Percentiles rank a stretch among this genome's conserved stretches.
Conservation (phyloP, 441 rosid species). For the Pelargonium australe region DNA sequence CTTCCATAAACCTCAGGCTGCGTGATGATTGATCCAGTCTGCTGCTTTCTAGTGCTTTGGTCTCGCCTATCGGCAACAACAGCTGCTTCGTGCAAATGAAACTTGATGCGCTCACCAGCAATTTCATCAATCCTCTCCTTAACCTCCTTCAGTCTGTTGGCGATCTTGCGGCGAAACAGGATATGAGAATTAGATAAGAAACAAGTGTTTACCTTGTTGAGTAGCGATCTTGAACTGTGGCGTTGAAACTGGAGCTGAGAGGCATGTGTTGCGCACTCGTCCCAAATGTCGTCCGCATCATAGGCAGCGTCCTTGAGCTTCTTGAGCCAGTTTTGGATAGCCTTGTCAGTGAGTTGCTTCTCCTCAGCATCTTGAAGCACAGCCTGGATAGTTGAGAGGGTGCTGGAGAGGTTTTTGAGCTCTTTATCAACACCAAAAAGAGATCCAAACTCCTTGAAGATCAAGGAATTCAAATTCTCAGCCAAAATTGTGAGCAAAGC, state of each 20-base stretch:
- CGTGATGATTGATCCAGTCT: not conserved
- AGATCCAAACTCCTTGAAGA: constrained; percentile 7
- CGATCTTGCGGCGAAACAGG: not conserved
- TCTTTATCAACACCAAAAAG: constrained; percentile 11
- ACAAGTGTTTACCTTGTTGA: not conserved
- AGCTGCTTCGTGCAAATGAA: not conserved
- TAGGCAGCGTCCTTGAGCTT: constrained; percentile 14
- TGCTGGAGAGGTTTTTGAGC: constrained; percentile 8
- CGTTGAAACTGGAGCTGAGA: not conserved
- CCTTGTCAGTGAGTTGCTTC: constrained; percentile 12
- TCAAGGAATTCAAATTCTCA: constrained; percentile 11
- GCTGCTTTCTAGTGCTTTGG: no score
- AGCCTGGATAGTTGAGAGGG: not conserved
- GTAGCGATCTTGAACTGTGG: not conserved
- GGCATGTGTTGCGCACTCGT: constrained; percentile 9
- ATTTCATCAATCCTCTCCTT: not conserved
- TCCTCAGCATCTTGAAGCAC: constrained; percentile 16
- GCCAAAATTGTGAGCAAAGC: constrained; percentile 7
- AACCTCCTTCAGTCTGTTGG: not conserved
- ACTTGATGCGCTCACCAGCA: not conserved
- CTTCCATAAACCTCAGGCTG: constrained; percentile 12
- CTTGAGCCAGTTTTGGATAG: constrained; percentile 2
- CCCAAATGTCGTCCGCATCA: constrained; percentile 16
- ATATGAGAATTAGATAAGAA: not conserved
- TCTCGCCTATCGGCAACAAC: not conserved